Conservation (phyloP, 495 filamentous ascomycete species). For the Hyaloscypha finlandica region DNA sequence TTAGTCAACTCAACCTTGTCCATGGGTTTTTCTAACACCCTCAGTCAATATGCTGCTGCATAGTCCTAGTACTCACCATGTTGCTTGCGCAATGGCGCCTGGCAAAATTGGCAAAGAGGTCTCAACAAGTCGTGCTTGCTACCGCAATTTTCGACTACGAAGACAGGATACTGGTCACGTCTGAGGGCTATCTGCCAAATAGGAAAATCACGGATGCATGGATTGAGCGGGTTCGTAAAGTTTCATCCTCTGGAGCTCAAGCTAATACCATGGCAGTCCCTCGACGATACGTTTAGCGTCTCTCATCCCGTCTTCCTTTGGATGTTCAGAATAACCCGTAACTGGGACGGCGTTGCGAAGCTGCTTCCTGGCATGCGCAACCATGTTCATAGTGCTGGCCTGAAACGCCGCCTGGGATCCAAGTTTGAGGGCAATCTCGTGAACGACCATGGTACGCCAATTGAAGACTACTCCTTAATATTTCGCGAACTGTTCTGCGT, state of each 20-base stretch:
- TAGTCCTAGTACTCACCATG: slow-evolving; percentile 53
- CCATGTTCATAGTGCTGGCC: slow-evolving; percentile 42
- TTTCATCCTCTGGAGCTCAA: not conserved
- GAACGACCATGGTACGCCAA: slow-evolving; percentile 45
- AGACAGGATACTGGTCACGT: slow-evolving; percentile 76
- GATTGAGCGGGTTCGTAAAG: slow-evolving; percentile 56
- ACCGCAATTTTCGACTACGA: slow-evolving; percentile 74
- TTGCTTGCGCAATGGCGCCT: slow-evolving; percentile 36
- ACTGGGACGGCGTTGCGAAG: slow-evolving; percentile 69
- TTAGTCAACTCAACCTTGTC: slow-evolving; percentile 37
- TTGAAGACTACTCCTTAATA: slow-evolving; percentile 68
- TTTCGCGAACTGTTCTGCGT: slow-evolving; percentile 90
- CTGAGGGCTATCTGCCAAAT: slow-evolving; percentile 78
- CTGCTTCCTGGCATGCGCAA: slow-evolving; percentile 69
- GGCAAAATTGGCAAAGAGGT: slow-evolving; percentile 58
- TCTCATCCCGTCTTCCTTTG: slow-evolving; percentile 83
- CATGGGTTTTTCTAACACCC: slow-evolving; percentile 21
- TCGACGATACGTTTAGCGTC: slow-evolving; percentile 74
- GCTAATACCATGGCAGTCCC: slow-evolving; percentile 44
- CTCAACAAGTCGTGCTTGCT: slow-evolving; percentile 77
- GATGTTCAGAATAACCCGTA: slow-evolving; percentile 77
- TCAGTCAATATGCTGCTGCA: slow-evolving; percentile 43
- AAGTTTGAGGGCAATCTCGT: slow-evolving; percentile 30
- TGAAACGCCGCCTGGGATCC: slow-evolving; percentile 13
- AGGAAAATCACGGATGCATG: slow-evolving; percentile 80